These are phyloP conservation scores for Epichloe hybrida DNA, from an alignment of 2,329 filamentous ascomycete species.

Conservation along the genomic window DNA sequence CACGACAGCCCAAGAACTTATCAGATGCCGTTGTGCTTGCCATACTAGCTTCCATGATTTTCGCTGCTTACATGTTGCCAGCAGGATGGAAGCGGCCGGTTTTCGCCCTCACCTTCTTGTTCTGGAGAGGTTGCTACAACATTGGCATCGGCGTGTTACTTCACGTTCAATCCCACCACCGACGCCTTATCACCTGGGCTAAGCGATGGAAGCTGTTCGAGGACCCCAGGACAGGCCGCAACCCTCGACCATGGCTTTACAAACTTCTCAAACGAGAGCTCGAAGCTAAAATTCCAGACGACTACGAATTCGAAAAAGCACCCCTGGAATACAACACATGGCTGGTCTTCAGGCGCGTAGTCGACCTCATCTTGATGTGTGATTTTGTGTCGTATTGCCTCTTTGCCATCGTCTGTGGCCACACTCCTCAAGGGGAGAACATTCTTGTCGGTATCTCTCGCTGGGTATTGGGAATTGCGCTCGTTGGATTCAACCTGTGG, in stretches of 20 bases:
- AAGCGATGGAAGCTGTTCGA: conserved; percentile 78
- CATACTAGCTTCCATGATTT: conserved; percentile 63
- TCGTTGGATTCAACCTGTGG: conserved; percentile 94
- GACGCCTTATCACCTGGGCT: conserved; percentile 76
- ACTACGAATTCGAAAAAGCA: conserved; percentile 87
- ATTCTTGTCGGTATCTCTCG: conserved; percentile 54
- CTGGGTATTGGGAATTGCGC: conserved; percentile 63
- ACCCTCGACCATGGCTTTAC: conserved; percentile 73
- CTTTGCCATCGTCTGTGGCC: conserved; percentile 80
- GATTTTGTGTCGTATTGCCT: conserved; percentile 96
- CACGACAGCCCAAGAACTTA: conserved; percentile 86
- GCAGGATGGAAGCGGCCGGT: conserved; percentile 54
- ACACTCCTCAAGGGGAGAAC: conserved; percentile 60
- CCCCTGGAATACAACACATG: conserved; percentile 98
- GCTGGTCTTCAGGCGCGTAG: conserved; percentile 88
- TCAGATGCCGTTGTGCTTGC: conserved; percentile 71
- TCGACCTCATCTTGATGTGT: conserved; percentile 96
- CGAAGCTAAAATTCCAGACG: conserved; percentile 84
- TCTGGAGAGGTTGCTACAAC: conserved; percentile 90
- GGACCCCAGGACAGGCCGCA: conserved; percentile 63
- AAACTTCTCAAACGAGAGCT: conserved; percentile 74
- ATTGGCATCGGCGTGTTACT: conserved; percentile 84
- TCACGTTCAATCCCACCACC: conserved; percentile 79
- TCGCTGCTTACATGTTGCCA: conserved; percentile 62
- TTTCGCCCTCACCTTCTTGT: conserved; percentile 74